Percentiles rank a stretch among this genome's conserved stretches.
phyloP scores from a whole-genome alignment of 1,284 basidiomycete species.

The Ustilago bromivora region DNA sequence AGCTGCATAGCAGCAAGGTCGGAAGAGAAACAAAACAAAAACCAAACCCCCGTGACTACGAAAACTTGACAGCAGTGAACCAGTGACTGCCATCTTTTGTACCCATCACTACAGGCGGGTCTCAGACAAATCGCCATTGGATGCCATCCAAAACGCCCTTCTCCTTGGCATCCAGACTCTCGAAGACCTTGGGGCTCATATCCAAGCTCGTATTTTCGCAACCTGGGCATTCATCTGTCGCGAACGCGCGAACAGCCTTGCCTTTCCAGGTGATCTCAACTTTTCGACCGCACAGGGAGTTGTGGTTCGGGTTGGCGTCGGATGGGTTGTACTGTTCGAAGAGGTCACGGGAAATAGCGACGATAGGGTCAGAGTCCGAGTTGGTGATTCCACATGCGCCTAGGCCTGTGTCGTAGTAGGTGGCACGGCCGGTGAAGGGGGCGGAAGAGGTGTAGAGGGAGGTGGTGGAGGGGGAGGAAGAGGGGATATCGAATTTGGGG shows the following conservation, averaged over 20 bases:
- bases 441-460: conserved; percentile 13
- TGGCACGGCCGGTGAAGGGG: conserved; percentile 39
- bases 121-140: conserved; percentile 44
- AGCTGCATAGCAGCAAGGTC: not conserved
- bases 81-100: not conserved
- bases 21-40: not conserved
- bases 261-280: conserved; percentile 76
- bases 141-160: conserved; percentile 52
- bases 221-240: conserved; percentile 80
- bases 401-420: conserved; percentile 45
- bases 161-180: conserved; percentile 32
- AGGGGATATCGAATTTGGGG: conserved; percentile 18
- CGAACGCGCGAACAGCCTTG: conserved; percentile 73
- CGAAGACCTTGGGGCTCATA: conserved; percentile 80
- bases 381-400: conserved; percentile 48
- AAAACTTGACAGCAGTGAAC: not conserved
- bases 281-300: conserved; percentile 73
- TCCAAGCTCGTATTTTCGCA: conserved; percentile 81
- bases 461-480: conserved; percentile 14
- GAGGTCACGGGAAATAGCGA: conserved; percentile 50
- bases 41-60: no score
- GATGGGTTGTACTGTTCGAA: conserved; percentile 51
- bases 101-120: no score
- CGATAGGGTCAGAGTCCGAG: conserved; percentile 36
- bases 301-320: conserved; percentile 40